phyloP scores from a whole-genome alignment of 495 filamentous ascomycete genomes.

The Hyaloscypha variabilis region DNA sequence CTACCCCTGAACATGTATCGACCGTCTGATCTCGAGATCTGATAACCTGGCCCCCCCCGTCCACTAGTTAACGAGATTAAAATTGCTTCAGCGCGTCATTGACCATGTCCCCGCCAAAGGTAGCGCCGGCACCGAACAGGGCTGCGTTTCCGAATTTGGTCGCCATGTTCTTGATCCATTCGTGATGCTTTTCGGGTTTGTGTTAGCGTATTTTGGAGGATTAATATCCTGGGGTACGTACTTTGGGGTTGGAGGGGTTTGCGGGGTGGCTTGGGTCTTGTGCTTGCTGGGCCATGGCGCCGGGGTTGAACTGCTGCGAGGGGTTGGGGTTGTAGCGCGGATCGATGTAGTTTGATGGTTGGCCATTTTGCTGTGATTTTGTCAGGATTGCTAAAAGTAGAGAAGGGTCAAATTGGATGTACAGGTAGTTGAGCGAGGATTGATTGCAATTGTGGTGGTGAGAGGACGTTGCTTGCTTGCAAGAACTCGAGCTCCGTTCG shows the following conservation, averaged over 20 bases:
- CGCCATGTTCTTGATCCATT: constrained; percentile 35
- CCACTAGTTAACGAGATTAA: no score
- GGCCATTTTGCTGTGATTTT: constrained; percentile 28
- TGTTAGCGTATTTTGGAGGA: no score
- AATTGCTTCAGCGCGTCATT: constrained; percentile 27
- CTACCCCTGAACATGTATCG: no score
- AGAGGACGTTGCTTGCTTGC: constrained; percentile 33
- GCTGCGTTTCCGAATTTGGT: constrained; percentile 37
- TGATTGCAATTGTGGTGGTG: constrained; percentile 32
- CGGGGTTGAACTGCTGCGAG: constrained; percentile 26
- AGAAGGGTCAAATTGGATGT: not conserved
- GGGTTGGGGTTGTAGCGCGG: constrained; percentile 29
- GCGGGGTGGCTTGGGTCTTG: constrained; percentile 38
- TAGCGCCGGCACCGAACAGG: constrained; percentile 37
- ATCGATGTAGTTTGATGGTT: constrained; percentile 33
- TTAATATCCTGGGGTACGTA: no score
- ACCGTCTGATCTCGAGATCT: no score
- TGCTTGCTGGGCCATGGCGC: constrained; percentile 30
- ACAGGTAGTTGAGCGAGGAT: constrained; percentile 41
- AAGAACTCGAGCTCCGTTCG: constrained; percentile 41
- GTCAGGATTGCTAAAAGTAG: not conserved
- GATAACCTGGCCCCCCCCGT: no score
- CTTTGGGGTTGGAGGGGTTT: constrained; percentile 35
- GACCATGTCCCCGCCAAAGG: constrained; percentile 36
- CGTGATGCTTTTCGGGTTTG: constrained; percentile 38